A percentile compares a stretch with the other conserved stretches of the same genome.
These are phyloP conservation scores for Aspergillus nidulans DNA, from an alignment of 495 filamentous ascomycete genomes.

Conservation along the genomic window DNA sequence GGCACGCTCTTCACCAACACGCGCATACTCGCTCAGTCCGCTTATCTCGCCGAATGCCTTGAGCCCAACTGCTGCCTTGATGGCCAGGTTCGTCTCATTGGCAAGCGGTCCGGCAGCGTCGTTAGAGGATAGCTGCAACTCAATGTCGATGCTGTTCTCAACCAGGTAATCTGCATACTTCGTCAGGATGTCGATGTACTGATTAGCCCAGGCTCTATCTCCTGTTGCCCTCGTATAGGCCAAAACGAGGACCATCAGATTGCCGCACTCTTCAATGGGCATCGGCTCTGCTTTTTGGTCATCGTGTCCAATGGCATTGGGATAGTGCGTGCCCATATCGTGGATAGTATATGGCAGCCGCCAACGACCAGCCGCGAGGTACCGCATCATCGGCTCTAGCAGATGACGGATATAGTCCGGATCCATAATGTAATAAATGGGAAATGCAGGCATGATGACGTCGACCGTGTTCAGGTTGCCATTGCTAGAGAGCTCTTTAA, in stretches of 20 bases:
- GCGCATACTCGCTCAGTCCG: conserved; percentile 34
- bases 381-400: conserved; percentile 47
- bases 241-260: conserved; percentile 40
- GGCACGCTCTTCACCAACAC: conserved; percentile 36
- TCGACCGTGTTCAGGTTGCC: conserved; percentile 53
- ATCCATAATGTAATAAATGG: conserved; percentile 46
- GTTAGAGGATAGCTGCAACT: conserved; percentile 50
- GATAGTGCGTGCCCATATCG: conserved; percentile 44
- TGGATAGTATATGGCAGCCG: conserved; percentile 41
- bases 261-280: conserved; percentile 47
- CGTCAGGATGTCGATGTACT: conserved; percentile 33
- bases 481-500: conserved; percentile 51
- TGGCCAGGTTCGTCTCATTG: conserved; percentile 55
- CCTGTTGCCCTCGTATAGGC: conserved; percentile 42
- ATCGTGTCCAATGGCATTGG: conserved; percentile 47
- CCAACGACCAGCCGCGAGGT: conserved; percentile 45
- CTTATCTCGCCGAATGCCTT: conserved; percentile 44
- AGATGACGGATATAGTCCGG: conserved; percentile 47
- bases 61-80: conserved; percentile 53
- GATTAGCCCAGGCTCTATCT: conserved; percentile 30
- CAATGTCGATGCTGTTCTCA: conserved; percentile 43
- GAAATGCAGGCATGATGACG: conserved; percentile 47
- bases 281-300: conserved; percentile 41
- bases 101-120: conserved; percentile 47
- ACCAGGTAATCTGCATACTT: conserved; percentile 51